Conservation (phyloP, 2,329 filamentous ascomycete genomes). For the Penicillium sp. region DNA sequence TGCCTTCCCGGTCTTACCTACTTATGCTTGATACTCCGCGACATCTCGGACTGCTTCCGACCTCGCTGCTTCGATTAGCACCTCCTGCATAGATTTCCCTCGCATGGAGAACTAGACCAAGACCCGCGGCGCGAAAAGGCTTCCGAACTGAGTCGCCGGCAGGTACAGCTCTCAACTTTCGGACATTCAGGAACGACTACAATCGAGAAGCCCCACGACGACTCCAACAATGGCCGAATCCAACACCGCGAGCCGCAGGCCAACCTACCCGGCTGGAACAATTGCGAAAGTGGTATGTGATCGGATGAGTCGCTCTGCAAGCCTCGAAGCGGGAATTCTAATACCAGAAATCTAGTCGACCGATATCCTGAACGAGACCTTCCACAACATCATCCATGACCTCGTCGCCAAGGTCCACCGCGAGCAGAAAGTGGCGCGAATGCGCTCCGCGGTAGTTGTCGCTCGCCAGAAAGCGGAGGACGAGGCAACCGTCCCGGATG, state of each 20-base stretch:
- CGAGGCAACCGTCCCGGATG: slow-evolving; percentile 35
- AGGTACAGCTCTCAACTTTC: slow-evolving; percentile 26
- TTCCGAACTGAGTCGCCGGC: slow-evolving; percentile 27
- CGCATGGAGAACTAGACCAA: slow-evolving; percentile 29
- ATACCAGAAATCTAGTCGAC: slow-evolving; percentile 10
- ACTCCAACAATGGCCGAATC: slow-evolving; percentile 35
- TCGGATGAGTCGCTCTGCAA: neutral
- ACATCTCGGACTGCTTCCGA: slow-evolving; percentile 18
- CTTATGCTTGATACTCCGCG: slow-evolving; percentile 16
- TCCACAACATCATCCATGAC: slow-evolving; percentile 63
- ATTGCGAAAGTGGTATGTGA: slow-evolving; percentile 45
- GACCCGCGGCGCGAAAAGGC: slow-evolving; percentile 23
- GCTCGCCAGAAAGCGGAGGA: slow-evolving; percentile 49
- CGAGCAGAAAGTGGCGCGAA: slow-evolving; percentile 62
- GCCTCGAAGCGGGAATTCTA: neutral
- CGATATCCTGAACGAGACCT: slow-evolving; percentile 58
- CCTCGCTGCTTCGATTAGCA: slow-evolving; percentile 16
- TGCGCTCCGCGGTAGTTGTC: slow-evolving; percentile 53
- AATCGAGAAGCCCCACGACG: slow-evolving; percentile 13
- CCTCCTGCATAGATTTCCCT: slow-evolving; percentile 27
- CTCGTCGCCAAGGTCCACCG: slow-evolving; percentile 61
- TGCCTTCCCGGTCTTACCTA: neutral
- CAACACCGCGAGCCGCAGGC: slow-evolving; percentile 29
- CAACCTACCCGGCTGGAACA: slow-evolving; percentile 39
- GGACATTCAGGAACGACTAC: slow-evolving; percentile 19